Base-by-base conservation (phyloP, 495 filamentous ascomycete species). In the Aspergillus conjunctus region DNA sequence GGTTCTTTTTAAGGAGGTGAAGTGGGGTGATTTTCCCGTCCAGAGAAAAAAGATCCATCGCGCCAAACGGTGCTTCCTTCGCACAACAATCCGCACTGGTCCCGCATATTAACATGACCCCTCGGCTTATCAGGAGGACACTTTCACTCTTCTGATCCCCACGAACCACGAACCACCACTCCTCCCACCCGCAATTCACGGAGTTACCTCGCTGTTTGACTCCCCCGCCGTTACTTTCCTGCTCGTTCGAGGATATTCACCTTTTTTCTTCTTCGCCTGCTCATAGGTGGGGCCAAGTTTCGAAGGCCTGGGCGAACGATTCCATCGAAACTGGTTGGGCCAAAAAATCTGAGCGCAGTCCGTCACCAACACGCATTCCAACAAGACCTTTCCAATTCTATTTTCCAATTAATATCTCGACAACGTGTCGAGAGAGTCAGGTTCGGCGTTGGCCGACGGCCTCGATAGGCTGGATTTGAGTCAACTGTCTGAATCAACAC, bases 371-470 rank as follows among this genome's bases (percentile, higher is more conserved):
- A 67, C 68, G 54, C 51, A n/a, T 52, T 30, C 32, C 49, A 26
- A 39, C 37, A 41, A 54, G 31, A 17, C 31, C 17, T 46, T 46
- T n/a, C 3, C 20, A 12, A n/a, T 20, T 5, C 20, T 9, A 46
- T 45, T 61, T 65, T 68, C 60, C 51, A 58, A 43, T 51, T 58
- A 56, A 58, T 66, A 75, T 67, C 72, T 76, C 76, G 75, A 71
- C 77, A 80, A 75, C 77, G 76, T 80, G 76, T 79, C 77, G 75
- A 78, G 76, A 78, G 76, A 77, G 73, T 74, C 68, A 76, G 74
- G 73, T 72, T 77, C 75, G 74, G 74, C 76, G 73, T 76, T 80
- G 77, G 77, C 76, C 77, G 74, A 79, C 72, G 77, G 75, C 75
- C 74, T 79, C 56, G 73, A 79, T 66, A 79, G 76, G 76, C 77